Base-by-base conservation (phyloP, 2,329 filamentous ascomycete species). In the Colletotrichum australisinense region DNA sequence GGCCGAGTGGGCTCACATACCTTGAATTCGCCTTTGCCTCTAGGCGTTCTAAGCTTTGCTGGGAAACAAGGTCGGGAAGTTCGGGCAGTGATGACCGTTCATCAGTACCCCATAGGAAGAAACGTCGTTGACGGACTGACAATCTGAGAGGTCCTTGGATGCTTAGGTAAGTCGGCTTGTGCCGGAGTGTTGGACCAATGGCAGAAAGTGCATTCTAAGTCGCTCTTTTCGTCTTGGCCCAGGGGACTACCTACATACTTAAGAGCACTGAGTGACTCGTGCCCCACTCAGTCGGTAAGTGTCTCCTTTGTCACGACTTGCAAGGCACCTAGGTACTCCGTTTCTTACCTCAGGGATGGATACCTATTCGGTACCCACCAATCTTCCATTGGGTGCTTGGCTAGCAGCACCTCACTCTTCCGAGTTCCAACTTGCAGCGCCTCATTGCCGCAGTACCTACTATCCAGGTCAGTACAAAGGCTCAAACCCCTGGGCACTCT, bases 91-190 rank as follows among this genome's bases (percentile, higher is more conserved):
- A 62, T 53, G 49, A 22, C 9, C 35, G 16, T 19, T 56, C 11
- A 55, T 24, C 32, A 26, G n/a, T 16, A 65, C 8, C 4, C 8
- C 16, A 11, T 49, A 22, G 46, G 32, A n/a, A 30, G 52, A 26
- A 67, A 46, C 65, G 58, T 52, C 58, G 58, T 68, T 53, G n/a
- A 38, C 26, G 63, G 63, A 57, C n/a, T 26, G 57, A 58, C 22
- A 52, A 55, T 35, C 26, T 26, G 22, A 11, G 38, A 46, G 35
- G 59, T 16, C 53, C 42, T 69, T 59, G 32, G 5, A 30, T 68
- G 70, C 55, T 73, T 73, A 73, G 53, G 70, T 73, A 73, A 73
- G 59, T 59, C 32, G 26, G 19, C n/a, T n/a, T 30, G 22, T 16
- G 46, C 32, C 14, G 7, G 26, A n/a, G 16, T 11, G 22, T 26